Base-by-base conservation (phyloP, 1,284 basidiomycete species). In the Moesziomyces globuligerus region DNA sequence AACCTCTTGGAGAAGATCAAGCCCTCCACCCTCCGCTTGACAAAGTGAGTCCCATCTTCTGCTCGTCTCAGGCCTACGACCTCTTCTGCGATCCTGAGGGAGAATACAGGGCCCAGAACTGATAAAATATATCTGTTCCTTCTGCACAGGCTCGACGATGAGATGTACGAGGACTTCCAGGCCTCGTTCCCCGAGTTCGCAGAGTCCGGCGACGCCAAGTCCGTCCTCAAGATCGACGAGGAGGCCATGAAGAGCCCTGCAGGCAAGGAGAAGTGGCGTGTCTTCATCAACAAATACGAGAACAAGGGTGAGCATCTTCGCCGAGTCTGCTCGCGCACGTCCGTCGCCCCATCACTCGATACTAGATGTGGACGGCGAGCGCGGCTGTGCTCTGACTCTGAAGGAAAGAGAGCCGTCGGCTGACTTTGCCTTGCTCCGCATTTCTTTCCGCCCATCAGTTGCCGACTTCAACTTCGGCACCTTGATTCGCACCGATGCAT, bases 381-480 rank as follows among this genome's bases (percentile, higher is more conserved):
- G 32, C 4, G 10, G 10, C 15, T 13, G 15, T 34, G 32, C 32
- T 17, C 29, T 2, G 7, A 7, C 15, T 17, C 32, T 13, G 15
- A 34, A 17, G 29, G 15, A 4, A 3, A 3, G 15, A 29, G 23
- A 17, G n/a, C n/a, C n/a, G n/a, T n/a, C n/a, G n/a, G n/a, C 23
- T 20, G 9, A 24, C 20, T 21, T 34, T 42, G 11, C 20, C 36
- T 11, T 28, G 11, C 13, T 24, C 20, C 17, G 7, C 23, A n/a
- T 8, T 25, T 41, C 20, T 34, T 18, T 28, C 8, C 32, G 7
- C 11, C 9, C 8, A 21, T 13, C 54, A 74, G 75, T 96, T 54
- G 90, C 92, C 80, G 94, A 98, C 78, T 93, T 91, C 85, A 98
- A 98, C 86, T 97, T 98, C 85, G 96, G 96, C 28, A 97, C 93